Evolutionary conservation across 2,329 filamentous ascomycete genomes (phyloP), one percentile per base, ranked within the genome.

Genomic region (Cryphonectria japonica): DNA sequence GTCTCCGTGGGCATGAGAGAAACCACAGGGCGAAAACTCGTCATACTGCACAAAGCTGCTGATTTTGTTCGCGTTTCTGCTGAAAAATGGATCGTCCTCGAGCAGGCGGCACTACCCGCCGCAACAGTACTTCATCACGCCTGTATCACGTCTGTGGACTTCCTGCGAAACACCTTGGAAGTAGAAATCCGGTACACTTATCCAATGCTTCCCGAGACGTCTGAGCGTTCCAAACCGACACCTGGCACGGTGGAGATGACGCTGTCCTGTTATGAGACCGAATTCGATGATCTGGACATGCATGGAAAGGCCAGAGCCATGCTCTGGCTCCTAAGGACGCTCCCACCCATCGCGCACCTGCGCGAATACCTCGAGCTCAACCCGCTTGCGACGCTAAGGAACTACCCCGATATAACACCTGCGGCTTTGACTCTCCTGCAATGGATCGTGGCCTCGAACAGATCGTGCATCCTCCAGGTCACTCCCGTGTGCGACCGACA

Each of bases 371-470:
- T 91, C 9, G 73, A 80, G n/a, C 75, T 63, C 39, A 80, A 79
- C 3, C 81, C 81, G 2, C 80, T 82, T 3, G 78, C 76, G 2
- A 75, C 75, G 1, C 78, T 92, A 34, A 77, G 80, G 3, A 82
- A 79, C 57, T 83, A 82, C 74, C 83, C 87, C 32, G 81, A 85
- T 26, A 85, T 97, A 13, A 87, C 91, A 0, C 87, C 88, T 2
- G 87, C 92, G 8, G 88, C 91, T 0, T 80, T 93, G 3, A 87
- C 89, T 29, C 80, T 97, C 0, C 82, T 98, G 29, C 87, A 93
- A 67, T 98, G 95, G 95, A 93, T 97, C 72, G 88, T 98, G 71
- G 93, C 94, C 0, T 97, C 94, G 0, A 97, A 97, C 76, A 86
- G 93, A 62, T 95, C 95, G 0, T 95, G 91, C 75, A 96, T 98